phyloP scores from a whole-genome alignment of 768 basidiomycete species.

The Leccinum truebloodii region DNA sequence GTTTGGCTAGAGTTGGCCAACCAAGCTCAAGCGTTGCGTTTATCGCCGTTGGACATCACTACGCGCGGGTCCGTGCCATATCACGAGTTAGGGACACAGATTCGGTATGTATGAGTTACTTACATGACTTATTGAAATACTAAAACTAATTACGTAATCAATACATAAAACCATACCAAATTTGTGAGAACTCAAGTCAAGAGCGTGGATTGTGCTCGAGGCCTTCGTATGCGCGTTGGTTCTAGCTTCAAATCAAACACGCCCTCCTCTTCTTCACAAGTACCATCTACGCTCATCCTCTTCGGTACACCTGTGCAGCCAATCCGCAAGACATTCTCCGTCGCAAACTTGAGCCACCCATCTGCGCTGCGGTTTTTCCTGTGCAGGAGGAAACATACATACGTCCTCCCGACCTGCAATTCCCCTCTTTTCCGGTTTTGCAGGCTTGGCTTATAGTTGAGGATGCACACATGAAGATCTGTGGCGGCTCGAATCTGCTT shows the following conservation, averaged over 20 bases:
- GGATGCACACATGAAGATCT: slow-evolving; percentile 25
- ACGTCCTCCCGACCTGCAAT: slow-evolving; percentile 19
- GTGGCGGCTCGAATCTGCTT: slow-evolving; percentile 9
- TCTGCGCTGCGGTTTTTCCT: slow-evolving; percentile 1
- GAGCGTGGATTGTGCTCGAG: slow-evolving; percentile 11
- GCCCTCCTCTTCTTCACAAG: neutral
- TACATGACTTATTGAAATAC: no score
- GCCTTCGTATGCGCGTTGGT: slow-evolving; percentile 15
- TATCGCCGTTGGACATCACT: no score
- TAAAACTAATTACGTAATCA: no score
- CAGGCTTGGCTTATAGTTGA: slow-evolving; percentile 18
- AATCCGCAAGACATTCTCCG: slow-evolving; percentile 26
- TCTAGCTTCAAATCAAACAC: slow-evolving; percentile 12
- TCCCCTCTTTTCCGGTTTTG: slow-evolving; percentile 3
- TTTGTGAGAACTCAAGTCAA: no score
- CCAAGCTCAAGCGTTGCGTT: no score
- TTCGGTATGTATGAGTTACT: no score
- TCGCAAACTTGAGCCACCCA: slow-evolving; percentile 26
- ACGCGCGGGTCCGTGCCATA: no score
- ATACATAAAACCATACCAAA: no score
- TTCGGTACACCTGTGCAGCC: slow-evolving; percentile 8
- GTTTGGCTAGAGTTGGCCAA: no score
- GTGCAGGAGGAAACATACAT: slow-evolving; percentile 26
- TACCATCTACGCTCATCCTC: neutral
- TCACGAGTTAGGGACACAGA: no score